Conservation (phyloP, 306 rosid genomes). For the Alnus glutinosa region DNA sequence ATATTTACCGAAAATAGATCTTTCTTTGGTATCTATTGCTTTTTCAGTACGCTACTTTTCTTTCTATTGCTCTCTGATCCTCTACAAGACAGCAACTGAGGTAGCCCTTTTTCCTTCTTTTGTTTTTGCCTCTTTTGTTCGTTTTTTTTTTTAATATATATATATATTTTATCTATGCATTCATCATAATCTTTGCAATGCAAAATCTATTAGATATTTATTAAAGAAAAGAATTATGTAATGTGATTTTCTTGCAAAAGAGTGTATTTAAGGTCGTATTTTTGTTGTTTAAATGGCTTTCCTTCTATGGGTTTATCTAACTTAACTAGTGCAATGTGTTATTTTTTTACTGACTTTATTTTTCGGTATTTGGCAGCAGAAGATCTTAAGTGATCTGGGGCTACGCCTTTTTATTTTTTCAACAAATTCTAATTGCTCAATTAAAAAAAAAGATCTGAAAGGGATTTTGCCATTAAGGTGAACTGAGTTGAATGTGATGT, state of each 20-base stretch:
- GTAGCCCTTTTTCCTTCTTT: not conserved
- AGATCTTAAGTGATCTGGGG: conserved; percentile 23
- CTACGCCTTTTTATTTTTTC: not conserved
- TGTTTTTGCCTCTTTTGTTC: conserved; percentile 9
- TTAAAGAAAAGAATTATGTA: not conserved
- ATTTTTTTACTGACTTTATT: conserved; percentile 11
- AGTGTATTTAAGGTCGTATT: not conserved
- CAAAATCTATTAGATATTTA: not conserved
- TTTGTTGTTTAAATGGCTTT: conserved; percentile 21
- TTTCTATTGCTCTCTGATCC: conserved; percentile 31
- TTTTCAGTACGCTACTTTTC: conserved; percentile 36
- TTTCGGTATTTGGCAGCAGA: conserved; percentile 36
- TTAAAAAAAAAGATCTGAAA: not conserved
- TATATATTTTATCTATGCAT: not conserved
- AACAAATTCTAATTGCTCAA: not conserved
- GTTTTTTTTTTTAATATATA: too few species aligned
- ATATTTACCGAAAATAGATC: conserved; percentile 35
- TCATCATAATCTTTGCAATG: not conserved
- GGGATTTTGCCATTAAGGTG: conserved; percentile 7
- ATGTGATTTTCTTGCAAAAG: not conserved
- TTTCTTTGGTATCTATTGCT: conserved; percentile 34
- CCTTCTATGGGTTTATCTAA: not conserved
- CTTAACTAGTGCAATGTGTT: not conserved
- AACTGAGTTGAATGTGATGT: conserved; percentile 67
- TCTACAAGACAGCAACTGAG: conserved; percentile 14